Evolutionary conservation across 2,329 filamentous ascomycete species (phyloP).

Genomic region (Phaeosphaeria sp.): DNA sequence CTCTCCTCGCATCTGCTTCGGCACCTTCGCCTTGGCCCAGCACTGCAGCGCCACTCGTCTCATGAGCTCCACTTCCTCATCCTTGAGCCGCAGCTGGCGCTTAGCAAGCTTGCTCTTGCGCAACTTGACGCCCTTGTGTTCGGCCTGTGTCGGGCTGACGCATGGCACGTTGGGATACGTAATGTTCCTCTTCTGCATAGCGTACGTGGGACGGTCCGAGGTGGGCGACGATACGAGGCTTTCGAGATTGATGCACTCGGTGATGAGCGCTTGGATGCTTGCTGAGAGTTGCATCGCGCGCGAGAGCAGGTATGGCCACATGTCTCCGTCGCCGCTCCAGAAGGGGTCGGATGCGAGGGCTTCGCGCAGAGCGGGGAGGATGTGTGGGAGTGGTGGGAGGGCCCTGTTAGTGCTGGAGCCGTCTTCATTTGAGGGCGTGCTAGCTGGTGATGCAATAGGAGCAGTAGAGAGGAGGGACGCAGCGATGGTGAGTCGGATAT

Average conservation of each 20-base stretch:
- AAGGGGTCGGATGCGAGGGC: conserved; percentile 53
- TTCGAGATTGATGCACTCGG: conserved; percentile 52
- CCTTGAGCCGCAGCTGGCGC: conserved; percentile 52
- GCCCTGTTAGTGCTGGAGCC: conserved; percentile 9
- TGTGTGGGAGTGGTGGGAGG: conserved; percentile 44
- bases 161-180: conserved; percentile 25
- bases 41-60: conserved; percentile 52
- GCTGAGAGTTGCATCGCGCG: conserved; percentile 52
- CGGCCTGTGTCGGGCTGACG: conserved; percentile 6
- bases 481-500: conserved; percentile 56
- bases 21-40: conserved; percentile 47
- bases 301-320: conserved; percentile 53
- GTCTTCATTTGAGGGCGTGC: conserved; percentile 21
- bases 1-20: conserved; percentile 33
- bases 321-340: conserved; percentile 49
- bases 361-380: conserved; percentile 51
- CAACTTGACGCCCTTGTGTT: conserved; percentile 38
- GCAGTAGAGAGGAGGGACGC: conserved; percentile 54
- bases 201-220: conserved; percentile 17
- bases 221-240: conserved; percentile 46
- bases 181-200: conserved; percentile 23
- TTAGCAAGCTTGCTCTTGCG: conserved; percentile 53
- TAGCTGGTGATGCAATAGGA: conserved; percentile 14
- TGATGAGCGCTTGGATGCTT: conserved; percentile 56
- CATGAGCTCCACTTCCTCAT: conserved; percentile 54